Evolutionary conservation across 2,329 filamentous ascomycete species (phyloP), one percentile per base, ranked within the genome.

Genomic region (Hirsutella rhossiliensis): DNA sequence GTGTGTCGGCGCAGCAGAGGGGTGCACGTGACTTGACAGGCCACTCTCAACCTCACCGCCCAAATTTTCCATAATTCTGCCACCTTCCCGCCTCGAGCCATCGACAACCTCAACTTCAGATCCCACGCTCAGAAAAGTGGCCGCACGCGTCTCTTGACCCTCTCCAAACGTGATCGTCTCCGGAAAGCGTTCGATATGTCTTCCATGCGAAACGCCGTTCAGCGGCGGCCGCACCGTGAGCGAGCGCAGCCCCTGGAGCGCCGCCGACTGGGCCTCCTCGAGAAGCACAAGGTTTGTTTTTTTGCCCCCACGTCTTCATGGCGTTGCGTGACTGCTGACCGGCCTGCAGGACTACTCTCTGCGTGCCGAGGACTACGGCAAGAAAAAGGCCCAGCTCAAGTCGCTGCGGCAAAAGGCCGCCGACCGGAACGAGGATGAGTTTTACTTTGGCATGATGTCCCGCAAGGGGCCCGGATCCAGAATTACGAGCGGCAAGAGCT

Each of bases 161-260:
- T 27, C 19, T n/a, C 36, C 11, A 4, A 12, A 8, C 4, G 4
- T 12, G n/a, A 13, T 12, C n/a, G n/a, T n/a, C n/a, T 17, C 30
- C 8, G 12, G 4, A 2, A 17, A 29, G 15, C 27, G 12, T 8
- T 32, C 40, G 11, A 6, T 9, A 75, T 77, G 73, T 77, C 74
- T 30, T 77, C 76, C 3, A 71, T 80, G 62, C 68, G 75, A 50
- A 80, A 80, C 57, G 72, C 75, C 60, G 76, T 89, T 48, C 78
- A 87, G 54, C 78, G 87, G 65, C 87, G 87, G 58, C 83, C 87
- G 53, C 90, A 97, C 66, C 78, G 82, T 54, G 92, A 97, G 73
- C 83, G 92, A 55, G 85, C 86, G 31, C 92, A 97, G 63, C 85
- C 89, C 36, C 65, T 78, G 50, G 85, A 89, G 60, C 86, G 92